Evolutionary conservation across 768 basidiomycete species (phyloP), one percentile per base, ranked within the genome.

Genomic region (Lyophyllum semitale): DNA sequence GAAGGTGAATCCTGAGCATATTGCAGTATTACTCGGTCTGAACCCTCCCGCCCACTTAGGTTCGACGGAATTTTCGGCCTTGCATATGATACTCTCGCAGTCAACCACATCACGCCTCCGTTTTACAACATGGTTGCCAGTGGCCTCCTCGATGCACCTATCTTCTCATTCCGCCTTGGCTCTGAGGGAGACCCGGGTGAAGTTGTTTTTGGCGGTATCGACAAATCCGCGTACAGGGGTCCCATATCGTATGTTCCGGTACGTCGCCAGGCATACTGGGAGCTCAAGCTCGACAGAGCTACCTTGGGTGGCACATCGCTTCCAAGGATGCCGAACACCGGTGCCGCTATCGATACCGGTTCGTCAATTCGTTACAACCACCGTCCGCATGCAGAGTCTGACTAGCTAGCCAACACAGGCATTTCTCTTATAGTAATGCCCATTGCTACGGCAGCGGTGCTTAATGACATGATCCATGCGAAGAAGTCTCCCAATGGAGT

Each of bases 201-300:
- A 70, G 93, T 89, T 30, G 74, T 88, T 54, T 98, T 98, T 59
- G 96, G 96, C 61, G 96, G 95, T 40, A 81, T 98, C 57, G 94
- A 99, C 70, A 48, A 71, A 11, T 61, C 62, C 22, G 89, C 91
- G 29, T 98, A 90, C 76, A 82, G 70, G 4, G 97, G 96, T 68
- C 77, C 86, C 66, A 81, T 99, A 57, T 65, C 71, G 22, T 98
- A 98, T 64, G 93, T 89, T 27, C 96, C 97, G 47, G 79, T 99
- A 48, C 88, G 95, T 63, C 85, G 93, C 63, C 94, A 92, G 81
- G 97, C 93, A 4, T 98, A 97, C 75, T 97, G 95, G 95, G 96
- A 98, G 73, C 93, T 98, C 4, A n/a, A 38, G n/a, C 37, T 38
- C 2, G 37, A 38, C 17, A n/a, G 18, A 18, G 37, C 18, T 5